A percentile compares a stretch with the other conserved stretches of the same genome.
Evolutionary conservation across 257 asterid species (phyloP).

Genomic region (Nicotiana benthamiana): DNA sequence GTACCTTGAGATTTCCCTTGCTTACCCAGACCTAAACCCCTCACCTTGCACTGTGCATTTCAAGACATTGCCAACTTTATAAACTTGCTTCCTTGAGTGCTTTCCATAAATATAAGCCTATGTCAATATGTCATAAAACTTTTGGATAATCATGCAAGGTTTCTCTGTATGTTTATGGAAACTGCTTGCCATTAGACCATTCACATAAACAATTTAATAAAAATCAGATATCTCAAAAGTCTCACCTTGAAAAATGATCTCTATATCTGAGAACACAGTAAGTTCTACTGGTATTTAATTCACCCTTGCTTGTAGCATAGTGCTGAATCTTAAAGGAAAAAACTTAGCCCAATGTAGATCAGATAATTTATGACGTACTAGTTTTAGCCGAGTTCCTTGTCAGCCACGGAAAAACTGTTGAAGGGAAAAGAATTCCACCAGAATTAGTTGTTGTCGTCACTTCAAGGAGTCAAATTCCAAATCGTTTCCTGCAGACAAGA

Average conservation of each 20-base stretch:
- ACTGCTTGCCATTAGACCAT: not conserved
- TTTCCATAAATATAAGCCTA: too few species aligned
- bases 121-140: too few species aligned
- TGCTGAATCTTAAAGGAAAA: not conserved
- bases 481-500: not conserved
- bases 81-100: too few species aligned
- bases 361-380: not conserved
- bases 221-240: not conserved
- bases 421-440: not conserved
- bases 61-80: too few species aligned
- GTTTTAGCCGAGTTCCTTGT: not conserved
- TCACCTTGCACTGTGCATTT: too few species aligned
- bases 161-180: not conserved
- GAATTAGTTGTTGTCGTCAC: not conserved
- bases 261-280: not conserved
- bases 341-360: not conserved
- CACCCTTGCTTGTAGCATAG: not conserved
- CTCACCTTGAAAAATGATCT: not conserved
- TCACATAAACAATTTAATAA: not conserved
- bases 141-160: not conserved
- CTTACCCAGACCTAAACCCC: too few species aligned
- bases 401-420: not conserved
- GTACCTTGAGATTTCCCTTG: too few species aligned
- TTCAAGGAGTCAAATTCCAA: not conserved
- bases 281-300: not conserved